Percentiles rank a stretch among this genome's conserved stretches.
phyloP scores from a whole-genome alignment of 495 filamentous ascomycete species.

The Aspergillus incahuasiensis region DNA sequence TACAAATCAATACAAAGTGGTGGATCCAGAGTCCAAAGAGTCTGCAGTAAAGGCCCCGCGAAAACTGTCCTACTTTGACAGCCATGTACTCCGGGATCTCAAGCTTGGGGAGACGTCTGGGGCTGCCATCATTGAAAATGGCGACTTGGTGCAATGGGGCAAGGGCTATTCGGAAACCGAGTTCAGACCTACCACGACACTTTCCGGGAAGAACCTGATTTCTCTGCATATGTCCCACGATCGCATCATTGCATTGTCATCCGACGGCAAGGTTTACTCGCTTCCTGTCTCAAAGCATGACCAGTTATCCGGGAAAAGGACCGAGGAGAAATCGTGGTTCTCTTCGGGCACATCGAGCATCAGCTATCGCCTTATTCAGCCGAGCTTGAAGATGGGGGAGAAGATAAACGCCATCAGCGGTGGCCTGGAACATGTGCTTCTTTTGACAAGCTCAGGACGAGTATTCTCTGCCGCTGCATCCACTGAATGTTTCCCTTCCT shows the following conservation, averaged over 20 bases:
- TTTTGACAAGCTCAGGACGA: conserved; percentile 81
- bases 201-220: conserved; percentile 75
- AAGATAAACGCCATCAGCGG: conserved; percentile 66
- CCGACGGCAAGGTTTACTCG: conserved; percentile 79
- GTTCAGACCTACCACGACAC: conserved; percentile 59
- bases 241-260: conserved; percentile 74
- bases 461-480: conserved; percentile 81
- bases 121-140: conserved; percentile 83
- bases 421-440: conserved; percentile 77
- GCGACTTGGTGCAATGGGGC: conserved; percentile 92
- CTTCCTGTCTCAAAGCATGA: conserved; percentile 70
- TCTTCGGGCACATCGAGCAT: conserved; percentile 54
- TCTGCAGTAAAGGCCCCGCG: conserved; percentile 71
- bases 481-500: conserved; percentile 68
- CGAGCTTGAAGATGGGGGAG: conserved; percentile 68
- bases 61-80: conserved; percentile 77
- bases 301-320: conserved; percentile 60
- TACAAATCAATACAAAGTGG: conserved; percentile 77
- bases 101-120: conserved; percentile 80
- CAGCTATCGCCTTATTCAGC: conserved; percentile 68
- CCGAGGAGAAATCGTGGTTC: conserved; percentile 66
- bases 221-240: conserved; percentile 72
- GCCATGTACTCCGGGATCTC: conserved; percentile 77
- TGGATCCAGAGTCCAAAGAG: conserved; percentile 78
- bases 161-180: conserved; percentile 59